Evolutionary conservation across 1,284 basidiomycete genomes (phyloP).

Genomic region (Neonothopanus nambi): DNA sequence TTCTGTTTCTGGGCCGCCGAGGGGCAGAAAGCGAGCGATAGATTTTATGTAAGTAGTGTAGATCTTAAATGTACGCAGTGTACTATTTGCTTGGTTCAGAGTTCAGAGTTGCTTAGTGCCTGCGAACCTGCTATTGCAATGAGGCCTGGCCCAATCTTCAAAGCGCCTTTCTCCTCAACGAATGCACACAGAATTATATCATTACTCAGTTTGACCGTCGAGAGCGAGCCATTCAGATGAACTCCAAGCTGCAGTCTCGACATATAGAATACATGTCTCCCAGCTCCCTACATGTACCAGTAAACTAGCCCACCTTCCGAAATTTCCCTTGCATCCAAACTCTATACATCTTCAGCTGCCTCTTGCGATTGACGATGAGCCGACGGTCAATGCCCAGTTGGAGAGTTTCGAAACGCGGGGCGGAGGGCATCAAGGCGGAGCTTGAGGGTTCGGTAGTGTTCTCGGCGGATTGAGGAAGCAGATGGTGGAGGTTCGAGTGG

Average conservation of each 20-base stretch:
- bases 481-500: slow-evolving; percentile 44
- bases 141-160: no score
- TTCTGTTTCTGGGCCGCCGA: slow-evolving; percentile 21
- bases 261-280: no score
- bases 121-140: no score
- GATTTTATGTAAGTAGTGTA: slow-evolving; percentile 56
- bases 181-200: no score
- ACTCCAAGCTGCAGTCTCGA: no score
- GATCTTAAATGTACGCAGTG: no score
- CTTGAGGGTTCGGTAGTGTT: not conserved
- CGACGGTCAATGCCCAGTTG: slow-evolving; percentile 87
- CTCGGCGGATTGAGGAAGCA: slow-evolving; percentile 21
- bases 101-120: no score
- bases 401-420: slow-evolving; percentile 66
- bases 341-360: slow-evolving; percentile 93
- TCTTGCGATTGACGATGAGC: slow-evolving; percentile 89
- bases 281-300: no score
- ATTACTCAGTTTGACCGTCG: no score
- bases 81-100: no score
- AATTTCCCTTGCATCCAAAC: slow-evolving; percentile 95
- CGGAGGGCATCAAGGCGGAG: not conserved
- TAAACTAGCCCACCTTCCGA: slow-evolving; percentile 49
- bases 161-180: no score
- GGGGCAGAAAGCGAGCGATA: slow-evolving; percentile 61
- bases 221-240: no score